Conservation (phyloP, 805 yeast genomes). For the Candida khao-thaluensis region DNA sequence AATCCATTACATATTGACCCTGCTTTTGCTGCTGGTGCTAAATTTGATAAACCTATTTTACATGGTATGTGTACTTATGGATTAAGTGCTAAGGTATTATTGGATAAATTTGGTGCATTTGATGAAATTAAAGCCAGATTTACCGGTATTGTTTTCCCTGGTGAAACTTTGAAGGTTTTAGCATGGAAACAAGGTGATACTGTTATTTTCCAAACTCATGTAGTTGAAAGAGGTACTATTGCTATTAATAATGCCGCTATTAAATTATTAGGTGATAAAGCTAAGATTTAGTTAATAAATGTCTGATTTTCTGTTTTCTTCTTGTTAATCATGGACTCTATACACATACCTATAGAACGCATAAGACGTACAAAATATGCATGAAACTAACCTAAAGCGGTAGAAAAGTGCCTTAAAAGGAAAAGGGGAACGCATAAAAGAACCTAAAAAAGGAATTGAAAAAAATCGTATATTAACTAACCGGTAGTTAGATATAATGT, state of each 20-base stretch:
- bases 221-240: slow-evolving; percentile 69
- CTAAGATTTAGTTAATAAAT: slow-evolving; percentile 31
- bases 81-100: slow-evolving; percentile 68
- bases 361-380: too few species aligned
- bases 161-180: slow-evolving; percentile 74
- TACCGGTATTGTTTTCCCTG: slow-evolving; percentile 90
- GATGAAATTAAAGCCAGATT: slow-evolving; percentile 87
- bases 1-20: slow-evolving; percentile 97
- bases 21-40: slow-evolving; percentile 79
- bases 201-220: slow-evolving; percentile 78
- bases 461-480: slow-evolving; percentile 9
- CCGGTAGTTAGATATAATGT: slow-evolving; percentile 8
- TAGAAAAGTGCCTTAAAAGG: too few species aligned
- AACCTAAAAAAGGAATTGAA: too few species aligned
- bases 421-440: too few species aligned
- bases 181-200: slow-evolving; percentile 82
- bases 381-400: too few species aligned
- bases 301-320: slow-evolving; percentile 2
- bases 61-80: slow-evolving; percentile 94
- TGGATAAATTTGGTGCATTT: slow-evolving; percentile 78
- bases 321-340: too few species aligned
- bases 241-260: slow-evolving; percentile 89
- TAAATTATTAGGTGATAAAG: slow-evolving; percentile 46
- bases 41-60: slow-evolving; percentile 80
- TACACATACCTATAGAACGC: too few species aligned